Base-by-base conservation (phyloP, 345 rosid species). In the Citrus australasica region DNA sequence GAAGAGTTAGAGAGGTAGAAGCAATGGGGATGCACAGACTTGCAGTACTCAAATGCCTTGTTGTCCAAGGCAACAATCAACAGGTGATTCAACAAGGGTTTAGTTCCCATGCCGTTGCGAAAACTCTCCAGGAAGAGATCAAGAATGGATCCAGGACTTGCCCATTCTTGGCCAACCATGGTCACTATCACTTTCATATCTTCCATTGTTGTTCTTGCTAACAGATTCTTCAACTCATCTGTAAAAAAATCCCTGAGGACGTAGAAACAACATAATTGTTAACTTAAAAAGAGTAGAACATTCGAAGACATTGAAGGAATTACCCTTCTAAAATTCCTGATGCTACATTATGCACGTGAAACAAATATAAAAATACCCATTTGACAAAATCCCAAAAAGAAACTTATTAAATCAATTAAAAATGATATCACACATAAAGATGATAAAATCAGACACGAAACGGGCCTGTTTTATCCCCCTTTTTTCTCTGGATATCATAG, bases 61-160 rank as follows among this genome's bases (percentile, higher is more conserved):
- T 58, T 69, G 71, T 86, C 92, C 56, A 84, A 40, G 48, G 83
- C 84, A 37, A 85, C 76, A 75, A 89, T 82, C 33, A 90, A 76
- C 80, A 90, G 73, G 79, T 89, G 89, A 69, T 87, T 85, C 81
- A 90, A 73, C 40, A 88, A 77, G 60, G 11, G 67, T 68, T 79
- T 61, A 0, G 88, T 87, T n/a, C 80, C 80, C 27, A 83, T 38
- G 1, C 94, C 92, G n/a, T 78, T 79, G 11, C 82, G 69, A 73
- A 87, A 82, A 79, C 93, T 88, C 79, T 84, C 83, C 6, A 92
- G 84, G 82, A 90, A 90, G 7, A 86, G 78, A 76, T 92, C 89
- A 28, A 90, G 80, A 60, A 87, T 30, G 21, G 91, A 87, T 14
- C 63, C 84, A 7, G 84, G 83, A 17, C 76, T 77, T 21, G 90